phyloP scores from a whole-genome alignment of 768 basidiomycete genomes.

The Cystofilobasidium bisporidii region DNA sequence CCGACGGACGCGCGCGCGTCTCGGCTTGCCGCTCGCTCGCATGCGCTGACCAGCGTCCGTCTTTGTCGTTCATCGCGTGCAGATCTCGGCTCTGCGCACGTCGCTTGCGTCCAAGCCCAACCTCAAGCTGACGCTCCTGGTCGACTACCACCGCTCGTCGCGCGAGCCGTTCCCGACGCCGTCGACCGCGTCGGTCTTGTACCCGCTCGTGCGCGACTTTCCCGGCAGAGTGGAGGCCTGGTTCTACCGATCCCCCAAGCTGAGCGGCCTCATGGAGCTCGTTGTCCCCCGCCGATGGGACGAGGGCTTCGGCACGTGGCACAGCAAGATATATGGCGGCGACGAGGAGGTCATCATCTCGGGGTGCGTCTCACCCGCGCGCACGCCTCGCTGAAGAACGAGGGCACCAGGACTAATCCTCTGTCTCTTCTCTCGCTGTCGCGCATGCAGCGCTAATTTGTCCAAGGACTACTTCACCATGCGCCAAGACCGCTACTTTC shows the following conservation, averaged over 20 bases:
- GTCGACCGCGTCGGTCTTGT: conserved; percentile 48
- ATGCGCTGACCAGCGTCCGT: not conserved
- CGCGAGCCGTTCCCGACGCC: conserved; percentile 42
- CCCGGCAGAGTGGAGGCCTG: conserved; percentile 63
- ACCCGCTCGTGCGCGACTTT: conserved; percentile 63
- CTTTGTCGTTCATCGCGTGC: conserved; percentile 11
- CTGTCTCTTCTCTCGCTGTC: too few relatives aligned
- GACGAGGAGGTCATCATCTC: conserved; percentile 88
- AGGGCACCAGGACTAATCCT: not conserved
- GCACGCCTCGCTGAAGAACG: not conserved
- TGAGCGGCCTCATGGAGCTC: conserved; percentile 61
- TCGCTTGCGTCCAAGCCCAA: conserved; percentile 53
- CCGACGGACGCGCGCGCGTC: not conserved
- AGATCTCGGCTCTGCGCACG: conserved; percentile 61
- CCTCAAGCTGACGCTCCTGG: conserved; percentile 59
- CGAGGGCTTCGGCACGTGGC: conserved; percentile 99
- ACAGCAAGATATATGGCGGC: conserved; percentile 86
- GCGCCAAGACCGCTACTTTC: conserved; percentile 87
- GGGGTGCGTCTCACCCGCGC: conserved; percentile 52
- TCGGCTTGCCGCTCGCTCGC: not conserved
- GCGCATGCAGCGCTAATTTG: conserved; percentile 68
- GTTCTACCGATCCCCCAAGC: conserved; percentile 78
- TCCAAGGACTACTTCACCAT: conserved; percentile 88
- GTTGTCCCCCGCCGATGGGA: conserved; percentile 86
- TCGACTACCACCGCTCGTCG: conserved; percentile 58